phyloP scores from a whole-genome alignment of 305 asterid species.

The Fraxinus dipetala region DNA sequence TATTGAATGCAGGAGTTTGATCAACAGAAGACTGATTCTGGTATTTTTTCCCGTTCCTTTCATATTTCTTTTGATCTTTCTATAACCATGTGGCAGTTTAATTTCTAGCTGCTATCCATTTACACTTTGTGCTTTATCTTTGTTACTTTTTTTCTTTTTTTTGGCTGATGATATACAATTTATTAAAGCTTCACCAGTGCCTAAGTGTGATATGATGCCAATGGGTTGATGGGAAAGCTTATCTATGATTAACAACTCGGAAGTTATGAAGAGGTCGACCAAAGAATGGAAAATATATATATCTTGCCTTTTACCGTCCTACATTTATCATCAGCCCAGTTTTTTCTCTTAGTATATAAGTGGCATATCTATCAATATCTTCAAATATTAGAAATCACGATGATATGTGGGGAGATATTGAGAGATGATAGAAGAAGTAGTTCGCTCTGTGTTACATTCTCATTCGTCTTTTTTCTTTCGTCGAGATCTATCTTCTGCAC shows the following conservation, averaged over 20 bases:
- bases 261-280: background rate
- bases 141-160: background rate
- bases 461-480: background rate
- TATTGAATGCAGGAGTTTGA: constrained; percentile 45
- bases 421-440: background rate
- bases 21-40: constrained; percentile 61
- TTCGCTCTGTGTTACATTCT: background rate
- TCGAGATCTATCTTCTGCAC: constrained; percentile 13
- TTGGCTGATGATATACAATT: background rate
- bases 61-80: background rate
- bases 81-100: background rate
- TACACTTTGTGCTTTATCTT: background rate
- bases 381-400: background rate
- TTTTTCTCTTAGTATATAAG: background rate
- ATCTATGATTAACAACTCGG: background rate
- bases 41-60: constrained; percentile 35
- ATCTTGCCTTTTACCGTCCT: background rate
- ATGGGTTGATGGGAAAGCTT: background rate
- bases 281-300: background rate
- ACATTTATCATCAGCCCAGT: background rate
- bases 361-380: background rate
- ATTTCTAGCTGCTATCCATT: background rate
- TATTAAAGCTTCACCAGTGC: background rate
- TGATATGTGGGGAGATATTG: background rate
- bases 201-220: background rate